These are phyloP conservation scores for Fistulifera pelliculosa DNA, from an alignment of 108 stramenopile genomes.

Conservation along the genomic window DNA sequence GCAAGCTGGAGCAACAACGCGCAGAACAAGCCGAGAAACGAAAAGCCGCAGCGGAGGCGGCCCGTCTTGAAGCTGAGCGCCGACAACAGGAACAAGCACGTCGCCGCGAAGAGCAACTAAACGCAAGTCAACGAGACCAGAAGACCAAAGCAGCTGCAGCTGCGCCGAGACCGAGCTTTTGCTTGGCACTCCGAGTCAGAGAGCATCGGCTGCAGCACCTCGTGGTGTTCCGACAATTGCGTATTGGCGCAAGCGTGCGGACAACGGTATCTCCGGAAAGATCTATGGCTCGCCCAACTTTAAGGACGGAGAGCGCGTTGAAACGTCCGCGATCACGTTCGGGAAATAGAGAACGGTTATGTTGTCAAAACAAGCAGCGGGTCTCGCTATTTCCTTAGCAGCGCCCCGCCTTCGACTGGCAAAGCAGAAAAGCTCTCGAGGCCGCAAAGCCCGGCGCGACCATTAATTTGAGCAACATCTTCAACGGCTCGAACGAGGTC, in stretches of 20 bases:
- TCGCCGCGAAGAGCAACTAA: not conserved
- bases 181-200: slow-evolving; percentile 10
- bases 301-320: slow-evolving; percentile 53
- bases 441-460: slow-evolving; percentile 19
- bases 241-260: slow-evolving; percentile 46
- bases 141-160: slow-evolving; percentile 13
- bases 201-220: slow-evolving; percentile 24
- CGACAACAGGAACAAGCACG: slow-evolving; percentile 11
- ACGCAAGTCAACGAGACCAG: slow-evolving; percentile 3
- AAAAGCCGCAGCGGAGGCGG: slow-evolving; percentile 5
- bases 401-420: slow-evolving; percentile 10
- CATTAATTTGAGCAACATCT: slow-evolving; percentile 19
- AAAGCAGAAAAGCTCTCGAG: slow-evolving; percentile 18
- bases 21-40: slow-evolving; percentile 9
- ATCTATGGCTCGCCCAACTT: slow-evolving; percentile 68
- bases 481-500: not conserved
- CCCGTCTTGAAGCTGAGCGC: slow-evolving; percentile 9
- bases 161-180: slow-evolving; percentile 3
- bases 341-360: slow-evolving; percentile 49
- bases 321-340: slow-evolving; percentile 49
- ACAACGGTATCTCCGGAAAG: slow-evolving; percentile 56
- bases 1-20: slow-evolving; percentile 6
- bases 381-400: slow-evolving; percentile 43
- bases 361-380: slow-evolving; percentile 58
- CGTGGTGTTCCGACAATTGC: slow-evolving; percentile 59